Base-by-base conservation (phyloP, 352 stramenopile genomes). In the Phytopythium oedochilum region DNA sequence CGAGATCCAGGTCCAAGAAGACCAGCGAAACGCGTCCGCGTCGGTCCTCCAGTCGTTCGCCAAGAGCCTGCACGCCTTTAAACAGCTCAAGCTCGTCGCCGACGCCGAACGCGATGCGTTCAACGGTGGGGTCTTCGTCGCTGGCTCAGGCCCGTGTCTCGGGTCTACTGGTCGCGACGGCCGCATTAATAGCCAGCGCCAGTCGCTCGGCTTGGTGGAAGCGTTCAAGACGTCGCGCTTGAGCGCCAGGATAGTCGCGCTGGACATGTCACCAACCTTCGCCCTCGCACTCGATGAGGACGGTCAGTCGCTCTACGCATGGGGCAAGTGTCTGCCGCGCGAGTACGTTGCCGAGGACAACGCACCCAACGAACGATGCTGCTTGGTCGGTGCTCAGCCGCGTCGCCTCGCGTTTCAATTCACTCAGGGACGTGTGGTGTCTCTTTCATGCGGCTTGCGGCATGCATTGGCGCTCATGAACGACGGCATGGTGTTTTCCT, bases 401-500 rank as follows among this genome's bases (percentile, higher is more conserved):
- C 56, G 53, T 15, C 61, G 53, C 32, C 56, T 92, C 0, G 59
- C 61, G 14, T 57, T 68, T 50, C 58, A 43, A 9, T 70, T 89
- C 42, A 17, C 49, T 48, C 17, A 14, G n/a, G 29, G 44, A 45
- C 47, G 57, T 26, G 56, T 85, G 7, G 20, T 26, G 0, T 57
- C 72, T 31, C 10, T 86, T 25, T 64, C 77, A 15, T 89, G 77
- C 45, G 82, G 82, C 0, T 61, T 86, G 20, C 65, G 65, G 32
- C 78, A 92, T 47, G 79, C 75, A 8, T 63, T 89, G 0, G 67
- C 72, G 17, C 61, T 88, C 36, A 83, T 73, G 1, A 26, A 65
- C 8, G 64, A 82, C 17, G 76, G 76, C 1, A 83, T 88, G 59
- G 65, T 92, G 2, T 75, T 83, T 47, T 88, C 78, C 0, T 92